A percentile compares a stretch with the other conserved stretches of the same genome.
Evolutionary conservation across 2,329 filamentous ascomycete genomes (phyloP).

Genomic region (Ampelomyces quisqualis): DNA sequence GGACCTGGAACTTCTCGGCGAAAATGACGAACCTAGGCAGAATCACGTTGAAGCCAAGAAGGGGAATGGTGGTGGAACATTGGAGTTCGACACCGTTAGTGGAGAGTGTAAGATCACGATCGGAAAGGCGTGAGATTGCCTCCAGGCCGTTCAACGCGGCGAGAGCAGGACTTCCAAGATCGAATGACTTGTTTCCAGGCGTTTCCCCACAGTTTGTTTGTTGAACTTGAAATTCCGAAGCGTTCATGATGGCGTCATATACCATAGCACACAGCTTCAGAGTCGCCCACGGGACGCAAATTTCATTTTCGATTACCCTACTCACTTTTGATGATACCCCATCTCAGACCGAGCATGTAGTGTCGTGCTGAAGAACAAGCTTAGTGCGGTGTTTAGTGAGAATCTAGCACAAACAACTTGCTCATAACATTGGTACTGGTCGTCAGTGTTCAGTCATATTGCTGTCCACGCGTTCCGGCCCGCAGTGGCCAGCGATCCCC

Average conservation of each 20-base stretch:
- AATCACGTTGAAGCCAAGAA: constrained; percentile 45
- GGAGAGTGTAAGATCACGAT: constrained; percentile 37
- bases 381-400: no score
- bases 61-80: constrained; percentile 36
- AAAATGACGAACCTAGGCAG: constrained; percentile 29
- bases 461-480: constrained; percentile 13
- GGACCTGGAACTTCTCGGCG: constrained; percentile 37
- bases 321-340: no score
- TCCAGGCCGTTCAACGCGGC: no score
- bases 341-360: no score
- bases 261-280: background rate
- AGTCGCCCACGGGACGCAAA: background rate
- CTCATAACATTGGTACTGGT: no score
- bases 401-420: no score
- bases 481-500: constrained; percentile 16
- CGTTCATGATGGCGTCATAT: no score
- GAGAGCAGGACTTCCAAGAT: no score
- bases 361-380: background rate
- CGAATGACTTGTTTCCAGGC: no score
- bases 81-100: constrained; percentile 40
- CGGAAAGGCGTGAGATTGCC: constrained; percentile 24
- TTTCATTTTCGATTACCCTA: constrained; percentile 1
- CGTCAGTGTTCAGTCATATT: constrained; percentile 1
- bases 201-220: no score
- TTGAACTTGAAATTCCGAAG: no score